Evolutionary conservation across 768 basidiomycete species (phyloP).

Genomic region (Suillus clintonianus): DNA sequence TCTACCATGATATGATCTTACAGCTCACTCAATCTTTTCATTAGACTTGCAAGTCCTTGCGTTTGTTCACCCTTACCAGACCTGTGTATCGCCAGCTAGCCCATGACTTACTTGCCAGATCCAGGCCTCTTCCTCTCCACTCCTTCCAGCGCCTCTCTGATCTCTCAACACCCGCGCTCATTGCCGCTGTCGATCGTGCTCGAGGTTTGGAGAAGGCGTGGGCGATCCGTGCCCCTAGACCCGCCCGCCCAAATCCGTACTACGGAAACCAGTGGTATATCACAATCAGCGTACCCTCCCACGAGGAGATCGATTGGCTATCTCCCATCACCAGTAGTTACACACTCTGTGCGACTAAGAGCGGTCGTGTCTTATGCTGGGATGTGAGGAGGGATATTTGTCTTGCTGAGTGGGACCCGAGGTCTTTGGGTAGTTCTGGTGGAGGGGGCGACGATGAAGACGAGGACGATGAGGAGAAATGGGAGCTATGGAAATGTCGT

Average conservation of each 20-base stretch:
- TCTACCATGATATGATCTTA: constrained; percentile 1
- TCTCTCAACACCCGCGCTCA: constrained; percentile 61
- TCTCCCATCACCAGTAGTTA: constrained; percentile 77
- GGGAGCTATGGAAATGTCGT: constrained; percentile 80
- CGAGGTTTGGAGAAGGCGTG: constrained; percentile 62
- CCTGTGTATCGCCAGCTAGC: constrained; percentile 71
- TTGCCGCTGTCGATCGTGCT: constrained; percentile 64
- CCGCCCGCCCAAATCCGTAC: constrained; percentile 31
- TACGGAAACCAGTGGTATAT: constrained; percentile 56
- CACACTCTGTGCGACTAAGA: constrained; percentile 76
- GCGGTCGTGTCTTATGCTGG: constrained; percentile 77
- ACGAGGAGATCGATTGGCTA: constrained; percentile 75
- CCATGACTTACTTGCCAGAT: constrained; percentile 59
- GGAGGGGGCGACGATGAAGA: constrained; percentile 11
- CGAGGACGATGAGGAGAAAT: constrained; percentile 37
- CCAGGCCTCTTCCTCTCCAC: constrained; percentile 66
- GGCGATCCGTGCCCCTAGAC: constrained; percentile 58
- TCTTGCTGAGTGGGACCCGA: constrained; percentile 70
- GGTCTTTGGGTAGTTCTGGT: constrained; percentile 17
- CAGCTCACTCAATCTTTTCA: background rate
- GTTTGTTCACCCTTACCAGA: constrained; percentile 61
- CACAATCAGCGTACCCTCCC: constrained; percentile 63
- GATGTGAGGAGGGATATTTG: constrained; percentile 63
- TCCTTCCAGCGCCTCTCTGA: constrained; percentile 72
- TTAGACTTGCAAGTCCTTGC: constrained; percentile 64